Evolutionary conservation across 495 filamentous ascomycete genomes (phyloP).

Genomic region (Hypomontagnella submonticulosa): DNA sequence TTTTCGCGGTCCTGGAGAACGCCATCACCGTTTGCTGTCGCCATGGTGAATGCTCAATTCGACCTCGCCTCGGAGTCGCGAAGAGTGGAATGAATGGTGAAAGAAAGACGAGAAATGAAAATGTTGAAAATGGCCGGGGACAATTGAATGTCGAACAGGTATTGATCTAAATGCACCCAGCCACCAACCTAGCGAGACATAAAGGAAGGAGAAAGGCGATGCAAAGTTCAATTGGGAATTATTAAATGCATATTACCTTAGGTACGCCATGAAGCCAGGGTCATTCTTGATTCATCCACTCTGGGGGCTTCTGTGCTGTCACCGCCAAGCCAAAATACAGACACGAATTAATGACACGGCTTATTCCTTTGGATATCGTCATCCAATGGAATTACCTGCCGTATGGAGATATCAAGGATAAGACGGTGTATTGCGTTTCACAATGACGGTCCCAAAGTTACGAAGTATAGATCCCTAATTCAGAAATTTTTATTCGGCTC

Average conservation of each 20-base stretch:
- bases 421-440: slow-evolving; percentile 20
- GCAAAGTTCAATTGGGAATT: slow-evolving; percentile 8
- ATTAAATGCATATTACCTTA: not conserved
- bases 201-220: slow-evolving; percentile 1
- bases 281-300: slow-evolving; percentile 10
- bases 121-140: not conserved
- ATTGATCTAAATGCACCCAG: too few species aligned
- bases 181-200: too few species aligned
- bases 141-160: too few species aligned
- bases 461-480: too few species aligned
- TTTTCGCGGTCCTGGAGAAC: slow-evolving; percentile 36
- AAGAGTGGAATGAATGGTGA: not conserved
- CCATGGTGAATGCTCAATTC: slow-evolving; percentile 18
- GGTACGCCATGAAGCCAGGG: slow-evolving; percentile 7
- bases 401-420: not conserved
- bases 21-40: slow-evolving; percentile 20
- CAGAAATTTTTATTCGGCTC: too few species aligned
- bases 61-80: not conserved
- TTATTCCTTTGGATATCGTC: slow-evolving; percentile 11
- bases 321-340: slow-evolving; percentile 30
- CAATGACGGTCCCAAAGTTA: not conserved
- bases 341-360: slow-evolving; percentile 13
- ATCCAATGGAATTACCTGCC: slow-evolving; percentile 8
- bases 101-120: not conserved
- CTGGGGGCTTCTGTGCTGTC: slow-evolving; percentile 27